Base-by-base conservation (phyloP, 768 basidiomycete species). In the Suillus subaureus region DNA sequence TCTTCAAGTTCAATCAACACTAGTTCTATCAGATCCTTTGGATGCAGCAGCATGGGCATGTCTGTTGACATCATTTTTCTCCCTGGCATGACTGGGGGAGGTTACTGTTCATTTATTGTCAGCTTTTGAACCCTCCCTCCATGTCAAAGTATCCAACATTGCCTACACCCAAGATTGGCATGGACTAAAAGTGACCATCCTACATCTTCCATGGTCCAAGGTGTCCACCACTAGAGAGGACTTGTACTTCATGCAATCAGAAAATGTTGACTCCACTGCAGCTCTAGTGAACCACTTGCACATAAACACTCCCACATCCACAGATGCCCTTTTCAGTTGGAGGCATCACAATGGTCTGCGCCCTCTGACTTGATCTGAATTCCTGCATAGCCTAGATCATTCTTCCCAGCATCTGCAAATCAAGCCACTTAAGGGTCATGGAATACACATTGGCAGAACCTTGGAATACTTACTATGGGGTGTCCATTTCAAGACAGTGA, bases 401-500 rank as follows among this genome's bases (percentile, higher is more conserved):
- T 3, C 6, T 1, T 16, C 16, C 0, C 0, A 2, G 3, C 6
- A 1, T 16, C 16, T 42, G 0, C 3, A 5, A 3, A 42, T 1
- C 0, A 16, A 42, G 1, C 16, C 16, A 0, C 70, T 74, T 26
- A 11, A 15, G 0, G 15, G 75, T 0, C 77, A 79, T 55, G 70
- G 74, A 15, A 62, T 79, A 1, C 63, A 71, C 2, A 79, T 79
- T 13, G 73, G 79, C 0, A 63, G 78, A 0, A 69, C 76, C 0
- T 75, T 75, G 0, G 63, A 76, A 43, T 68, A 80, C 8, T 69
- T 79, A 0, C 68, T 78, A 0, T 31, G 43, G 0, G 75, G 77
- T 0, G 65, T 73, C 0, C 70, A 73, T 0, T 79, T 80, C 1
- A 72, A 80, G 6, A 64, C 79, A 0, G 76, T 81, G 0, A 76